These are phyloP conservation scores for Iodosphaeria phyllophila DNA, from an alignment of 2,329 filamentous ascomycete species.

Conservation along the genomic window DNA sequence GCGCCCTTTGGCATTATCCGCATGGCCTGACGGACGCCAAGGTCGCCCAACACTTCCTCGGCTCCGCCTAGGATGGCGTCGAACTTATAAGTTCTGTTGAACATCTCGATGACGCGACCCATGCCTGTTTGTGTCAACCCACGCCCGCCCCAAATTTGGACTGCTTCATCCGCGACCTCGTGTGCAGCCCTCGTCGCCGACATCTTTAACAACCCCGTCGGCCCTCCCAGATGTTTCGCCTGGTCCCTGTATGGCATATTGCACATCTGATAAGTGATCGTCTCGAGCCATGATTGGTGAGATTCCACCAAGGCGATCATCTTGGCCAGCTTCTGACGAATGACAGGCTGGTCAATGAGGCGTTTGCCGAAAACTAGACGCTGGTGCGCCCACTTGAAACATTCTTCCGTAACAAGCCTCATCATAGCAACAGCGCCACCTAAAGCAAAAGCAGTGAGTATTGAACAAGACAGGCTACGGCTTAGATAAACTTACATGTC, in stretches of 20 bases:
- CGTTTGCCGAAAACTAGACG: slow-evolving; percentile 69
- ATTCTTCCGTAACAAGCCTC: slow-evolving; percentile 41
- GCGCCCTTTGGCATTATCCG: slow-evolving; percentile 72
- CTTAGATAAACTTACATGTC: slow-evolving; percentile 29
- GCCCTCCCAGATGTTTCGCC: slow-evolving; percentile 55
- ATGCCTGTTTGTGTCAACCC: slow-evolving; percentile 68
- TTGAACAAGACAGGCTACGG: slow-evolving; percentile 4
- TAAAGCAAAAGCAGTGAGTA: background rate
- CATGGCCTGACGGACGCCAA: slow-evolving; percentile 71
- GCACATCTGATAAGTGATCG: slow-evolving; percentile 75
- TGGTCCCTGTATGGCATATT: slow-evolving; percentile 68
- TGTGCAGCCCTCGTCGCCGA: slow-evolving; percentile 59
- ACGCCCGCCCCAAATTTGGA: slow-evolving; percentile 73
- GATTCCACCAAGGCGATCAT: slow-evolving; percentile 72
- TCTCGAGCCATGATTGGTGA: slow-evolving; percentile 75
- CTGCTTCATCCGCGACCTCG: slow-evolving; percentile 66
- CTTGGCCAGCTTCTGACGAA: slow-evolving; percentile 69
- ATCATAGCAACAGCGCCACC: slow-evolving; percentile 15
- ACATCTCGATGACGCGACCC: slow-evolving; percentile 69
- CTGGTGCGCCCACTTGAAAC: slow-evolving; percentile 77
- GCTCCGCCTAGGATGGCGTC: slow-evolving; percentile 63
- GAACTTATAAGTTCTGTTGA: slow-evolving; percentile 71
- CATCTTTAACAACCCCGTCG: slow-evolving; percentile 69
- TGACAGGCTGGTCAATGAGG: slow-evolving; percentile 66
- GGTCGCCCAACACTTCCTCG: slow-evolving; percentile 65